A percentile compares a stretch with the other conserved stretches of the same genome.
Conservation (phyloP, 805 yeast genomes). For the Kodamaea neixiangensis region DNA sequence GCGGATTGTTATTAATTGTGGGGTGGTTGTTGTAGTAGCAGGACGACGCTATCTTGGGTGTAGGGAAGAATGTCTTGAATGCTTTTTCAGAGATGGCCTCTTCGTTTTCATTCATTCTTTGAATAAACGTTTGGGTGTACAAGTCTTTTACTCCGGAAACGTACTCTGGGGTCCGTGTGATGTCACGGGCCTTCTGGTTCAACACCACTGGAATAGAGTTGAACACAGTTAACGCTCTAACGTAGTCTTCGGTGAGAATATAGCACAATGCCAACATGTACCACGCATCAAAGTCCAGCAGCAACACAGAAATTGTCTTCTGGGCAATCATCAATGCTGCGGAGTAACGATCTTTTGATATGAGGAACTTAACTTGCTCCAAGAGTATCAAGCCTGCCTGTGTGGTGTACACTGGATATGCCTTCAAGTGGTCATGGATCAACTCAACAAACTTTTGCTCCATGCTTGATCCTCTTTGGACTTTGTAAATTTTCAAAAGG, state of each 20-base stretch:
- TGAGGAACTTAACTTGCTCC: constrained; percentile 65
- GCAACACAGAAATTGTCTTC: constrained; percentile 65
- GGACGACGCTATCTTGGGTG: constrained; percentile 18
- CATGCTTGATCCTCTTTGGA: constrained; percentile 22
- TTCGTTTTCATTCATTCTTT: constrained; percentile 16
- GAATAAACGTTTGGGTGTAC: constrained; percentile 22
- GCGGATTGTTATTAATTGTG: background rate
- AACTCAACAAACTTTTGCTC: constrained; percentile 25
- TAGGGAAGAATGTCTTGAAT: constrained; percentile 30
- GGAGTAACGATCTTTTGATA: constrained; percentile 52
- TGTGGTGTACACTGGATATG: constrained; percentile 25
- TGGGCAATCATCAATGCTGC: constrained; percentile 61
- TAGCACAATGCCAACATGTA: constrained; percentile 60
- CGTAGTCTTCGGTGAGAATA: constrained; percentile 54
- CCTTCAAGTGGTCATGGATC: constrained; percentile 21
- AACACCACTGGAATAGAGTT: constrained; percentile 69
- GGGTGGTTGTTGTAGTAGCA: constrained; percentile 3
- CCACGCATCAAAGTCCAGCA: constrained; percentile 79
- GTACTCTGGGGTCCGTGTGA: constrained; percentile 16
- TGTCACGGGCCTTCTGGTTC: constrained; percentile 7
- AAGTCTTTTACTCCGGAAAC: constrained; percentile 30
- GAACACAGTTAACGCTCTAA: constrained; percentile 62
- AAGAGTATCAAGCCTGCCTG: constrained; percentile 59
- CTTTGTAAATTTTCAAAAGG: constrained; percentile 25
- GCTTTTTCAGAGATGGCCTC: constrained; percentile 32